These are phyloP conservation scores for Monilinia aucupariae DNA, from an alignment of 2,329 filamentous ascomycete species.

Conservation along the genomic window DNA sequence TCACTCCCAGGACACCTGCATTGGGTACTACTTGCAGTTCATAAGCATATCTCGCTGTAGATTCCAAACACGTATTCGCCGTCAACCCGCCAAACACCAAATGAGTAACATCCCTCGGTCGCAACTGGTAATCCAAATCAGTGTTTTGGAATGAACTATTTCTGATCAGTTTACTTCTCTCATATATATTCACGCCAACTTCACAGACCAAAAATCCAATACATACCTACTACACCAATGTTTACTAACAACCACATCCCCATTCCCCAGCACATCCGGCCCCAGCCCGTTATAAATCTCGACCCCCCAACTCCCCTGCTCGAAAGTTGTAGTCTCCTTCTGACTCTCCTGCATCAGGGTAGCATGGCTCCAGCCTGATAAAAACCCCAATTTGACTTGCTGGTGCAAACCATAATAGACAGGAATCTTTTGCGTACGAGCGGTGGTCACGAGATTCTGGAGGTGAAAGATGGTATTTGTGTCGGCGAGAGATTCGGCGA, in stretches of 20 bases:
- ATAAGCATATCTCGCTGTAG: conserved; percentile 36
- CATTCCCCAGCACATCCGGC: conserved; percentile 29
- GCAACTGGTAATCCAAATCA: conserved; percentile 36
- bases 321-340: conserved; percentile 28
- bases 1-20: background rate
- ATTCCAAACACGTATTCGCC: conserved; percentile 36
- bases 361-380: conserved; percentile 33
- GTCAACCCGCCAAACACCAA: conserved; percentile 34
- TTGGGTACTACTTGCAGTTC: conserved; percentile 26
- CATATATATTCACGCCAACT: too few relatives aligned
- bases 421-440: conserved; percentile 30
- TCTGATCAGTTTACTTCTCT: background rate
- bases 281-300: conserved; percentile 33
- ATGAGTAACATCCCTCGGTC: conserved; percentile 34
- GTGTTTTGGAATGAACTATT: conserved; percentile 35
- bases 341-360: conserved; percentile 22
- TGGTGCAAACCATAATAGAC: conserved; percentile 38
- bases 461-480: conserved; percentile 32
- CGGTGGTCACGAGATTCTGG: conserved; percentile 27
- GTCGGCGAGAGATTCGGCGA: conserved; percentile 31
- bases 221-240: conserved; percentile 35
- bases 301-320: conserved; percentile 32
- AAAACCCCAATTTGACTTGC: conserved; percentile 25
- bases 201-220: background rate
- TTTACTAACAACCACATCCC: conserved; percentile 34